phyloP scores from a whole-genome alignment of 768 basidiomycete genomes.

The Boletus tomentosulus region DNA sequence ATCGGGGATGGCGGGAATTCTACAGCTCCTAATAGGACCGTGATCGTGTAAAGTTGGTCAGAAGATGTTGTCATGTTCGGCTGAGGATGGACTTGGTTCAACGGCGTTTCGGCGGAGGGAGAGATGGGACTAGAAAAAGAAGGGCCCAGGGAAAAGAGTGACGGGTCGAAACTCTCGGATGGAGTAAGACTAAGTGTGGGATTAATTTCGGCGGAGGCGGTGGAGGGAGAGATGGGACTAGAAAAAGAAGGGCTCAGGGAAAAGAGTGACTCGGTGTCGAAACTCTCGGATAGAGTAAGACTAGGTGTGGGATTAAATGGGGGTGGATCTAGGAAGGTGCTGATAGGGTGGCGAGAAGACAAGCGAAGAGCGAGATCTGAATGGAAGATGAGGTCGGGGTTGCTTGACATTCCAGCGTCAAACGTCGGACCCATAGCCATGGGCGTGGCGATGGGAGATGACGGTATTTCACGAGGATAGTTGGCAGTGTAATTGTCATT shows the following conservation, averaged over 20 bases:
- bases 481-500: background rate
- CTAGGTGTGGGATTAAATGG: background rate
- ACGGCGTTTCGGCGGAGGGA: background rate
- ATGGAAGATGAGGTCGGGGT: background rate
- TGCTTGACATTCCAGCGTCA: background rate
- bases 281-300: background rate
- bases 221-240: background rate
- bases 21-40: slow-evolving; percentile 5
- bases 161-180: background rate
- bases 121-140: background rate
- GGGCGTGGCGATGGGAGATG: slow-evolving; percentile 3
- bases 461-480: background rate
- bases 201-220: too few relatives aligned
- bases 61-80: background rate
- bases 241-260: background rate
- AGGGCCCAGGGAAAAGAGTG: background rate
- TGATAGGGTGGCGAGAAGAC: background rate
- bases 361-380: background rate
- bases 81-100: background rate
- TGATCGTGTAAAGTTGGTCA: background rate
- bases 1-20: slow-evolving; percentile 2
- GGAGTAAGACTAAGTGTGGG: background rate
- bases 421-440: background rate
- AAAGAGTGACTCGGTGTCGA: background rate
- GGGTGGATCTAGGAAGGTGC: background rate